These are phyloP conservation scores for Tylopilus vinaceipallidus DNA, from an alignment of 768 basidiomycete genomes.

Conservation along the genomic window DNA sequence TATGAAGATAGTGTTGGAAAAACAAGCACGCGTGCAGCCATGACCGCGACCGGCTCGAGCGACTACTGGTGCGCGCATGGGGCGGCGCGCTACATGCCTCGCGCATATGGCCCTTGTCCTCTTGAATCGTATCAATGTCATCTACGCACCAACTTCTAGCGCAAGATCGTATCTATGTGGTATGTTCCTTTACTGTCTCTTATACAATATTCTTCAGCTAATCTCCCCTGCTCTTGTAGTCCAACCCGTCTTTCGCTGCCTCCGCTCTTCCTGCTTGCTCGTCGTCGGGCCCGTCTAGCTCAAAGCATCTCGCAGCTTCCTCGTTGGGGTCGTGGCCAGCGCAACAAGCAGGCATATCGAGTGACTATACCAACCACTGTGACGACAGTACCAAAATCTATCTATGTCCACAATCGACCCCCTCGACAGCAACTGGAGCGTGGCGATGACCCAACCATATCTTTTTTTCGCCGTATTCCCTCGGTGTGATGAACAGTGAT, in stretches of 20 bases:
- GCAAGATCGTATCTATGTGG: too few relatives aligned
- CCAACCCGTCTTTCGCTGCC: conserved; percentile 14
- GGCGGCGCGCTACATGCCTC: too few relatives aligned
- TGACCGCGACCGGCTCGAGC: too few relatives aligned
- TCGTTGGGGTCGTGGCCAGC: not conserved
- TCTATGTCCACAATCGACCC: conserved; percentile 14
- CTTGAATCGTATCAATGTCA: too few relatives aligned
- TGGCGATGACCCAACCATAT: conserved; percentile 2
- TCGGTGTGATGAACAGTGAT: conserved; percentile 49
- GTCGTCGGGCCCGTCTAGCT: conserved; percentile 19
- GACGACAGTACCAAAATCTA: conserved; percentile 18
- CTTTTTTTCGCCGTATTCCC: conserved; percentile 10
- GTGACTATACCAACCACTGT: conserved; percentile 5
- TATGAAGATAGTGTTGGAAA: too few relatives aligned
- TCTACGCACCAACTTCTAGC: too few relatives aligned
- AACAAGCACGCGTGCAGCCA: too few relatives aligned
- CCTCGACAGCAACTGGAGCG: conserved; percentile 6
- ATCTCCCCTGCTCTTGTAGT: too few relatives aligned
- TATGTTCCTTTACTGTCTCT: too few relatives aligned
- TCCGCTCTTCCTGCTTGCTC: conserved; percentile 7
- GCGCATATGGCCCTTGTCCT: too few relatives aligned
- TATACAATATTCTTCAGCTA: too few relatives aligned
- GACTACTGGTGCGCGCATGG: too few relatives aligned
- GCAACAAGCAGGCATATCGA: conserved; percentile 5
- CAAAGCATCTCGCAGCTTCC: conserved; percentile 3